Percentiles rank a stretch among this genome's conserved stretches.
These are phyloP conservation scores for Mycotypha africana DNA, from an alignment of 371 early-diverging fungal genomes.

Conservation along the genomic window DNA sequence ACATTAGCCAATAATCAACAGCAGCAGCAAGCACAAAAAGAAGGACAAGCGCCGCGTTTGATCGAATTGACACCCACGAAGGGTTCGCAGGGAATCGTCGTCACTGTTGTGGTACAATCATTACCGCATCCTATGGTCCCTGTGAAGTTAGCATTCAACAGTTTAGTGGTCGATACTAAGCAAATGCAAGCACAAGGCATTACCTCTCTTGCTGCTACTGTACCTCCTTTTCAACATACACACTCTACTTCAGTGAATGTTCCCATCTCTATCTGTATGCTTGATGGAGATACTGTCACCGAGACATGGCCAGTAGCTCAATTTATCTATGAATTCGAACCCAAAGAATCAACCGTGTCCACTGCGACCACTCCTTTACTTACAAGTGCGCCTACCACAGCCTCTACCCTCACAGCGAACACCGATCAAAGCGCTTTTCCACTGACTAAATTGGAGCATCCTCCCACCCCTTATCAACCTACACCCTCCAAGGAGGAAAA, in stretches of 20 bases:
- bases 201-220: constrained; percentile 22
- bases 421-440: too few relatives aligned
- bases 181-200: constrained; percentile 24
- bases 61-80: constrained; percentile 9
- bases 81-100: constrained; percentile 9
- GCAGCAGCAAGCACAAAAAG: not conserved
- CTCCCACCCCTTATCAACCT: too few relatives aligned
- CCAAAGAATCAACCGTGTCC: not conserved
- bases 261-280: constrained; percentile 22
- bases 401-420: too few relatives aligned
- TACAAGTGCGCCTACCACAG: too few relatives aligned
- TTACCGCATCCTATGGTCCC: constrained; percentile 7
- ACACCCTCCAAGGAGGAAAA: too few relatives aligned
- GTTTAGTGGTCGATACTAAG: constrained; percentile 27
- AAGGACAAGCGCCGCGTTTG: constrained; percentile 3
- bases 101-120: constrained; percentile 10
- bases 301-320: constrained; percentile 25
- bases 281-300: constrained; percentile 17
- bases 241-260: constrained; percentile 9
- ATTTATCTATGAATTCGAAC: constrained; percentile 20
- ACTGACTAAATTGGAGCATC: too few relatives aligned
- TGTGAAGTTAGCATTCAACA: constrained; percentile 29
- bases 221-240: constrained; percentile 12
- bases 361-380: not conserved
- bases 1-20: not conserved